phyloP scores from a whole-genome alignment of 768 basidiomycete species.

The Dacryopinax spathularia region DNA sequence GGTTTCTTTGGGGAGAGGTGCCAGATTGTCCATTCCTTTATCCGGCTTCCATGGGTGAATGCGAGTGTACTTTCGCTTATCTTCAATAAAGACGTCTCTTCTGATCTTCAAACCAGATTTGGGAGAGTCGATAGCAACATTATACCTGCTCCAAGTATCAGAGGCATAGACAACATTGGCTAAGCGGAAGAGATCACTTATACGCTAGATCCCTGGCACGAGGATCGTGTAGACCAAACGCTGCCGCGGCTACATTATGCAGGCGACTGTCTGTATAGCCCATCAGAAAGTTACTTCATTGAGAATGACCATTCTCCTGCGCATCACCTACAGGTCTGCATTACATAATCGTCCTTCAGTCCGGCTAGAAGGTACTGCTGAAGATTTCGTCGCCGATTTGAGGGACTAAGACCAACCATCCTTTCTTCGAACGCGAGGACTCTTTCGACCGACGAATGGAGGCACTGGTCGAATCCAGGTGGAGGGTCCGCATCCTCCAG shows the following conservation, averaged over 20 bases:
- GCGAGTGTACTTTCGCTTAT: not conserved
- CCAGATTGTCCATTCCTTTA: not conserved
- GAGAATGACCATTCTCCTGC: not conserved
- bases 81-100: not conserved
- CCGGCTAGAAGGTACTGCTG: not conserved
- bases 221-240: not conserved
- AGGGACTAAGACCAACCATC: not conserved
- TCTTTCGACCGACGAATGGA: not conserved
- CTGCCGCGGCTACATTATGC: not conserved
- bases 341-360: not conserved
- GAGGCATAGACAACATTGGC: not conserved
- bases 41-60: not conserved
- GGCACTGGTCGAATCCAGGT: not conserved
- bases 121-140: not conserved
- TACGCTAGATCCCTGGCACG: not conserved
- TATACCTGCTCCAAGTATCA: not conserved
- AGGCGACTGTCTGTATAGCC: not conserved
- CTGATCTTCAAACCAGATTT: not conserved
- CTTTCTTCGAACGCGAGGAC: not conserved
- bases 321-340: not conserved
- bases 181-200: not conserved
- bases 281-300: not conserved
- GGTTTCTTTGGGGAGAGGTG: not conserved
- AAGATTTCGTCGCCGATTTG: not conserved
- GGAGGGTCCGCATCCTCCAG: not conserved